Evolutionary conservation across 1,139 yeast genomes (phyloP).

Genomic region (Wickerhamiella infanticola): DNA sequence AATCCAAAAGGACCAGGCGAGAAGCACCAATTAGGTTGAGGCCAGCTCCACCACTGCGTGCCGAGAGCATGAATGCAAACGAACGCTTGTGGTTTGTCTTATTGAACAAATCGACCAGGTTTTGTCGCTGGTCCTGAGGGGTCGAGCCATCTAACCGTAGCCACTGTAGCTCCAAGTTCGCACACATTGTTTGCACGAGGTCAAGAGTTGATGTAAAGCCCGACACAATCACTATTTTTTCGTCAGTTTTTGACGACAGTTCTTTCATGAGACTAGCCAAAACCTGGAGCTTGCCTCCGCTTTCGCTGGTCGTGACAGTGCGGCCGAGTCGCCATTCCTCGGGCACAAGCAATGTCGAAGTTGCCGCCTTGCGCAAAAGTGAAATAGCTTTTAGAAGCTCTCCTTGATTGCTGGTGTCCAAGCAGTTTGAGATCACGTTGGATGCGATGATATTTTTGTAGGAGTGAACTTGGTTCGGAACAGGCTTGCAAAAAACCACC

Average conservation of each 20-base stretch:
- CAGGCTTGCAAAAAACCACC: constrained; percentile 68
- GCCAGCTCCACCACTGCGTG: constrained; percentile 93
- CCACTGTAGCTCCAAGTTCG: constrained; percentile 35
- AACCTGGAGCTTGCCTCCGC: constrained; percentile 25
- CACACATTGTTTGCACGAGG: constrained; percentile 44
- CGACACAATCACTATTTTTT: constrained; percentile 76
- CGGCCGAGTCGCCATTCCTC: neutral
- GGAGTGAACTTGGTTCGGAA: constrained; percentile 39
- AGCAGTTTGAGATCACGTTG: constrained; percentile 25
- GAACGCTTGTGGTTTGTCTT: constrained; percentile 27
- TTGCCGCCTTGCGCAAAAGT: constrained; percentile 65
- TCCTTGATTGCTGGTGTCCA: constrained; percentile 1
- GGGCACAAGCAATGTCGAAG: constrained; percentile 38
- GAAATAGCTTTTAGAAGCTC: constrained; percentile 46
- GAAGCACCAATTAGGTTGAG: constrained; percentile 86
- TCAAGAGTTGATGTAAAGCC: constrained; percentile 84
- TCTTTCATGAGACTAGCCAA: constrained; percentile 20
- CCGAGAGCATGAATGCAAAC: constrained; percentile 64
- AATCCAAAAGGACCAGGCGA: constrained; percentile 73
- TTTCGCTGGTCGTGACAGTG: constrained; percentile 1
- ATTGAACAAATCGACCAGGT: constrained; percentile 58
- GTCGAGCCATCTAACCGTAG: constrained; percentile 77
- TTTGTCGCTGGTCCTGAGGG: constrained; percentile 46
- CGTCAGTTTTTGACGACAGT: constrained; percentile 28
- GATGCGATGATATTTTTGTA: constrained; percentile 39